Evolutionary conservation across 352 stramenopile genomes (phyloP), one percentile per base, ranked within the genome.

Genomic region (Phytopythium vexans): DNA sequence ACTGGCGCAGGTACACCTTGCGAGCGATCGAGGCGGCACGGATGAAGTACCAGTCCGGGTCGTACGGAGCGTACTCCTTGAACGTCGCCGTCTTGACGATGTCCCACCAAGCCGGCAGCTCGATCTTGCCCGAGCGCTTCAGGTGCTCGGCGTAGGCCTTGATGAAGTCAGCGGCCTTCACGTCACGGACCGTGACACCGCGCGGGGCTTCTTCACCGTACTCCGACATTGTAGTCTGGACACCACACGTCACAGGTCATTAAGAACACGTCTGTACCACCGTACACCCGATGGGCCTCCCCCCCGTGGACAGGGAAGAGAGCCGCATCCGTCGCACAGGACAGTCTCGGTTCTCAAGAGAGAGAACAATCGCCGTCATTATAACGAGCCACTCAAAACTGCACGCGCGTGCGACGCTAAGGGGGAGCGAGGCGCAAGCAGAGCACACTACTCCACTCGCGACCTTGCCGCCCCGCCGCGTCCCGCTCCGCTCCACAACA

Each of bases 1-100:
- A 95, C 58, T 97, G 96, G 60, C 94, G 92, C 49, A 99, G 78
- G 89, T 99, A 99, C 39, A 99, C 88, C 88, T 98, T 98, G 64
- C 97, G 94, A 39, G 96, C 96, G 66, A 99, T 98, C 51, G 96
- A 98, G 41, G 97, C 86, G 50, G 96, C 96, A 62, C 97, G 94
- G 65, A 99, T 93, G 85, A 98, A 99, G 82, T 99, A 99, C 97
- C 97, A 99, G 83, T 99, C 97, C 59, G 96, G 90, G 75, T 98
- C 95, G 52, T 96, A 92, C 37, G 97, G 97, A 47, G 96, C 95
- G 66, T 98, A 92, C 77, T 99, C 96, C 88, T 99, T 99, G 82
- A 98, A 97, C 52, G 96, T 86, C 50, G 78, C 95, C 41, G 97
- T 99, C 90, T 99, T 99, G 52, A 99, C 95, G 56, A 98, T 89